These are phyloP conservation scores for Sicyos edulis DNA, from an alignment of 306 rosid species.

Conservation along the genomic window DNA sequence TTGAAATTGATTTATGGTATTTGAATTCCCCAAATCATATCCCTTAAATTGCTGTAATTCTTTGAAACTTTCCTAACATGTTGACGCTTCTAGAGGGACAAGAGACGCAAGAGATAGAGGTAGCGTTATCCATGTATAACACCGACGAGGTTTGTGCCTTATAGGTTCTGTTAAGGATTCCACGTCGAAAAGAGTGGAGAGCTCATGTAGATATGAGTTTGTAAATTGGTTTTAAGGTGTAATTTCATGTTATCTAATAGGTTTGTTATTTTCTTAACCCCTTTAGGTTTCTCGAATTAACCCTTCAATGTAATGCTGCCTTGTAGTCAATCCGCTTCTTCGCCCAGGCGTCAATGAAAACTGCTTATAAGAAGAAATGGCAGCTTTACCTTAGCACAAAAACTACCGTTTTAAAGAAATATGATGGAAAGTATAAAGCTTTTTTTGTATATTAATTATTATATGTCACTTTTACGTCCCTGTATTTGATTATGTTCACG, in stretches of 20 bases:
- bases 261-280: too few relatives aligned
- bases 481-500: conserved; percentile 6
- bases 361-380: conserved; percentile 89
- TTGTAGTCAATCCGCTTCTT: conserved; percentile 77
- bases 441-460: background rate
- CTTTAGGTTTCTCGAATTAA: conserved; percentile 24
- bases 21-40: background rate
- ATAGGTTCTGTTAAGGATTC: too few relatives aligned
- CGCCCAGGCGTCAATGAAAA: conserved; percentile 86
- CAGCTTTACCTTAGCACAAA: conserved; percentile 97
- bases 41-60: background rate
- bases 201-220: too few relatives aligned
- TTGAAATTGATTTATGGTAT: conserved; percentile 77
- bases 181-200: too few relatives aligned
- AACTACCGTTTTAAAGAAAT: conserved; percentile 93
- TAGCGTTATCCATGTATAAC: conserved; percentile 84
- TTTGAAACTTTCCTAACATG: conserved; percentile 20
- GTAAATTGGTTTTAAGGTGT: too few relatives aligned
- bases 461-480: background rate
- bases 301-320: conserved; percentile 5
- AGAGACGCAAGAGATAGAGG: conserved; percentile 73
- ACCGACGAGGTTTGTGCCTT: conserved; percentile 98
- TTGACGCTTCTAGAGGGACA: conserved; percentile 67
- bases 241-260: too few relatives aligned
- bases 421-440: conserved; percentile 82